Conservation (phyloP, 306 rosid species). For the Chamaecrista fasciculata region DNA sequence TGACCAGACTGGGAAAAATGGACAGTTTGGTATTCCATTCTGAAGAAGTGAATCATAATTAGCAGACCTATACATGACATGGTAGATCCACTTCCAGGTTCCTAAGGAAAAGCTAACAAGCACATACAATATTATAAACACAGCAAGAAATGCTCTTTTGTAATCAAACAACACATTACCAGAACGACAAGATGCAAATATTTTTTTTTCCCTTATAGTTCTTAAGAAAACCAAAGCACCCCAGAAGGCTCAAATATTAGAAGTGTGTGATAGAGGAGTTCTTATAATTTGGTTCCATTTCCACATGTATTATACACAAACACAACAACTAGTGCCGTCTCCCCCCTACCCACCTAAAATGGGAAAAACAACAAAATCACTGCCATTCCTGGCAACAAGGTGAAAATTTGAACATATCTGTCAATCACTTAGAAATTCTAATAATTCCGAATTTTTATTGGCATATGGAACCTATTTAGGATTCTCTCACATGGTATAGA, state of each 20-base stretch:
- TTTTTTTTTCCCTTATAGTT: neutral
- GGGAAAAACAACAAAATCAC: too few relatives aligned
- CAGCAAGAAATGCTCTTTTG: neutral
- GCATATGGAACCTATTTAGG: neutral
- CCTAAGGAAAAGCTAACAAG: neutral
- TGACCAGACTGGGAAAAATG: neutral
- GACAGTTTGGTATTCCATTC: neutral
- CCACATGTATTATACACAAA: neutral
- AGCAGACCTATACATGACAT: neutral
- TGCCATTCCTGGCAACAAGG: neutral
- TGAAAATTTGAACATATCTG: neutral
- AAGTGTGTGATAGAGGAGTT: neutral
- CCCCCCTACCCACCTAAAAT: too few relatives aligned
- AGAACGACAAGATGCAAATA: neutral
- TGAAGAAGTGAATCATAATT: neutral
- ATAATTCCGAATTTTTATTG: neutral
- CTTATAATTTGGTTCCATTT: neutral
- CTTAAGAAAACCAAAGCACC: neutral
- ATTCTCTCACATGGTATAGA: too few relatives aligned
- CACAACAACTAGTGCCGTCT: neutral
- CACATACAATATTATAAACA: neutral
- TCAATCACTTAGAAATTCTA: neutral
- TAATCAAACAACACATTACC: neutral
- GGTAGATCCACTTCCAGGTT: neutral
- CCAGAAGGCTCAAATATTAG: neutral